Percentiles rank a stretch among this genome's conserved stretches.
Conservation (phyloP, 139 green algal genomes). For the Chlamydomonas incerta region DNA sequence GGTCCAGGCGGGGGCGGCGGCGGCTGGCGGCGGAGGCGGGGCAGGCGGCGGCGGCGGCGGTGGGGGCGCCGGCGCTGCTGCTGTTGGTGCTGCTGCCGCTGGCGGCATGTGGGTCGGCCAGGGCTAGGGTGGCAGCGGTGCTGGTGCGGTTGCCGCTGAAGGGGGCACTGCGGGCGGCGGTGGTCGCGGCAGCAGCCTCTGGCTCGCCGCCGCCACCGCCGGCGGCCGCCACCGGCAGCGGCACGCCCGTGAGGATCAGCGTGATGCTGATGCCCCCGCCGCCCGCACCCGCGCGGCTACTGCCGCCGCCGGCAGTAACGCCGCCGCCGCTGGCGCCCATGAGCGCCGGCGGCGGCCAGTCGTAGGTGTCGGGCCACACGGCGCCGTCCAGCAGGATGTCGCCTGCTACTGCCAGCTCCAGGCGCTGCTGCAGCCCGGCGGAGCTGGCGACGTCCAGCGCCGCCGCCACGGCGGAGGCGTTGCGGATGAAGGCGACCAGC, state of each 20-base stretch:
- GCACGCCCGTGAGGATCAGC: not conserved
- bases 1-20: not conserved
- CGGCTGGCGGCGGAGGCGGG: not conserved
- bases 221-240: not conserved
- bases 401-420: not conserved
- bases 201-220: not conserved
- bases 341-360: not conserved
- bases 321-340: not conserved
- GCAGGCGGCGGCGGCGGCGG: not conserved
- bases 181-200: too few species aligned
- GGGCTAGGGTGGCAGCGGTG: not conserved
- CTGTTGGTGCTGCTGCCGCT: not conserved
- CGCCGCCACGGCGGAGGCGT: too few species aligned
- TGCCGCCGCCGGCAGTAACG: not conserved
- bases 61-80: not conserved
- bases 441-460: not conserved
- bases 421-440: not conserved
- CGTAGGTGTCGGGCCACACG: not conserved
- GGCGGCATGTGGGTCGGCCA: not conserved
- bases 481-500: too few species aligned
- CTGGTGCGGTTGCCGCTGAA: not conserved
- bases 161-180: too few species aligned
- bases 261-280: not conserved
- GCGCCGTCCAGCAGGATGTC: slow-evolving; percentile 8
- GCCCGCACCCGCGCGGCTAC: not conserved